Evolutionary conservation across 768 basidiomycete genomes (phyloP).

Genomic region (Boletus edulis): DNA sequence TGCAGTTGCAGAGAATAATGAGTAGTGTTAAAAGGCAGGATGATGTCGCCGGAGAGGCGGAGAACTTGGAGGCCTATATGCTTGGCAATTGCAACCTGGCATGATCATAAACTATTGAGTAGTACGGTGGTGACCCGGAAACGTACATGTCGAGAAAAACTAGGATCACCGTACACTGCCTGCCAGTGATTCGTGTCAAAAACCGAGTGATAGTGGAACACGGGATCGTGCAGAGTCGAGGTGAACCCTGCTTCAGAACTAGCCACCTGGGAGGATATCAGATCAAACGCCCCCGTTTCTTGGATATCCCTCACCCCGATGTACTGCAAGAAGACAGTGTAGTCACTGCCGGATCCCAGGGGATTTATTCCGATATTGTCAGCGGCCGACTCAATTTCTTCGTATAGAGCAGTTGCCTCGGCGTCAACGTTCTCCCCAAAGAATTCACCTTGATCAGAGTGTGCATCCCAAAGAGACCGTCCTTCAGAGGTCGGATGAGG

Average conservation of each 20-base stretch:
- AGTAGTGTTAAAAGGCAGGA: constrained; percentile 75
- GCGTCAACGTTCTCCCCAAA: constrained; percentile 32
- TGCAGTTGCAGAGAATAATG: constrained; percentile 70
- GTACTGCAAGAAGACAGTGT: constrained; percentile 86
- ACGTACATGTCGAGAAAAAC: constrained; percentile 69
- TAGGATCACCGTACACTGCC: constrained; percentile 72
- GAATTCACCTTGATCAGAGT: constrained; percentile 47
- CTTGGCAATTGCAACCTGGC: constrained; percentile 63
- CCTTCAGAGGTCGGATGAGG: constrained; percentile 67
- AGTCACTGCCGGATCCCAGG: constrained; percentile 89
- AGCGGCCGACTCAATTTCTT: constrained; percentile 24
- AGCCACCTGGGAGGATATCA: constrained; percentile 27
- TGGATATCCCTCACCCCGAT: constrained; percentile 48
- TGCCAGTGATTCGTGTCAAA: constrained; percentile 76
- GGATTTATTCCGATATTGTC: constrained; percentile 46
- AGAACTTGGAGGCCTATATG: constrained; percentile 62
- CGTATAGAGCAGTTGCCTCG: constrained; percentile 27
- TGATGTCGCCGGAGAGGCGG: constrained; percentile 59
- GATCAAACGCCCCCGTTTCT: not conserved
- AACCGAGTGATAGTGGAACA: constrained; percentile 75
- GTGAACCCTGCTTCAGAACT: constrained; percentile 34
- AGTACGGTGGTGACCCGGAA: not conserved
- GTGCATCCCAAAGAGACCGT: constrained; percentile 79
- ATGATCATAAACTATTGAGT: not conserved
- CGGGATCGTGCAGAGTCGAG: constrained; percentile 47